phyloP scores from a whole-genome alignment of 2,329 filamentous ascomycete genomes.

The Didymosphaeria variabile region DNA sequence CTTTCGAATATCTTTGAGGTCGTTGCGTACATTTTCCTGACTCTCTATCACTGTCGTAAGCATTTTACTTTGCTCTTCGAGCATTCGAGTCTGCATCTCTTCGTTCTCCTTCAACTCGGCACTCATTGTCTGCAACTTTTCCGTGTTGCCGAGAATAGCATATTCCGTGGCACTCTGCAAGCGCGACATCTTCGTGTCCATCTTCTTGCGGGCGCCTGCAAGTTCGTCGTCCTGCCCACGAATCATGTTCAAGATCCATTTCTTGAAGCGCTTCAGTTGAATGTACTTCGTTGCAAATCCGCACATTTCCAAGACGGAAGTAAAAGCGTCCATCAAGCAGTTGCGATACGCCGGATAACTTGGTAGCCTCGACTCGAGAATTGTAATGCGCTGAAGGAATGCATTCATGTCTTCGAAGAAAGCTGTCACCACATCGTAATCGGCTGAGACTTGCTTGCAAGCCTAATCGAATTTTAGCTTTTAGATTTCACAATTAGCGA shows the following conservation, averaged over 20 bases:
- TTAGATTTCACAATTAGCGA: too few species aligned
- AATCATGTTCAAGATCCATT: conserved; percentile 11
- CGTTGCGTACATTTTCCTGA: conserved; percentile 10
- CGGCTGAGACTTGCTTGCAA: conserved; percentile 11
- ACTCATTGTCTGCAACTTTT: conserved; percentile 12
- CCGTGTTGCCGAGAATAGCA: conserved; percentile 12
- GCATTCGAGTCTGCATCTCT: conserved; percentile 11
- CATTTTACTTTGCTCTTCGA: conserved; percentile 10
- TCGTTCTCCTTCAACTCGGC: conserved; percentile 8
- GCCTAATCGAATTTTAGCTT: neutral
- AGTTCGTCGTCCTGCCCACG: conserved; percentile 10
- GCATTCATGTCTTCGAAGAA: conserved; percentile 15
- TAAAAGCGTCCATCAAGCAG: conserved; percentile 13
- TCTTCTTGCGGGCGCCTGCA: conserved; percentile 7
- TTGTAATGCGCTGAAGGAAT: conserved; percentile 9
- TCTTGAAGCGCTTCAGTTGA: conserved; percentile 9
- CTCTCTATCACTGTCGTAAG: conserved; percentile 8
- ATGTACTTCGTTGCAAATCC: conserved; percentile 15
- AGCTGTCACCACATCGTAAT: conserved; percentile 11
- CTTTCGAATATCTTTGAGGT: conserved; percentile 11
- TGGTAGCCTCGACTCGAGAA: conserved; percentile 10
- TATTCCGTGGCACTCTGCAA: conserved; percentile 9
- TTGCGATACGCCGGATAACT: conserved; percentile 11
- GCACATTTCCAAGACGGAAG: conserved; percentile 12
- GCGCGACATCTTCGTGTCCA: conserved; percentile 7